Evolutionary conservation across 257 asterid genomes (phyloP).

Genomic region (Mentha longifolia): DNA sequence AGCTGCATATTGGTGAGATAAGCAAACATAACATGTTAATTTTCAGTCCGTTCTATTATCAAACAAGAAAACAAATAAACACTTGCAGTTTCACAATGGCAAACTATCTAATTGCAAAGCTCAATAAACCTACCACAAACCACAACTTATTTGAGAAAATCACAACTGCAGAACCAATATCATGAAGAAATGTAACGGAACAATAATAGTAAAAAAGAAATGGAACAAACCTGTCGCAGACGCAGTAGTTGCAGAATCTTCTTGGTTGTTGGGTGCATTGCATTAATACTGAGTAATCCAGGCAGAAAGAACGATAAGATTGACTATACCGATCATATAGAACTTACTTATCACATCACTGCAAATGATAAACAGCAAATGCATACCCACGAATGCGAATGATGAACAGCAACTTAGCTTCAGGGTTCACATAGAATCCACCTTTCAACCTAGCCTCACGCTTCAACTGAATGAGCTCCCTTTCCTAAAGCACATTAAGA

Average conservation of each 20-base stretch:
- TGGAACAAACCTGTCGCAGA: slow-evolving; percentile 22
- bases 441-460: slow-evolving; percentile 87
- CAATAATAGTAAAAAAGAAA: not conserved
- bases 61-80: not conserved
- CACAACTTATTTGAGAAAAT: not conserved
- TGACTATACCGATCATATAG: slow-evolving; percentile 8
- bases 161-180: not conserved
- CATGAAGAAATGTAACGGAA: not conserved
- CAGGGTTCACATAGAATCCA: slow-evolving; percentile 80
- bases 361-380: not conserved
- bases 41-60: not conserved
- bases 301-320: not conserved
- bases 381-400: slow-evolving; percentile 73
- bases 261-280: slow-evolving; percentile 49
- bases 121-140: not conserved
- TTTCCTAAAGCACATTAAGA: slow-evolving; percentile 44
- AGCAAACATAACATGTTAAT: not conserved
- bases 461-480: slow-evolving; percentile 62
- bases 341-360: not conserved
- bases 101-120: not conserved
- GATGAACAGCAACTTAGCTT: slow-evolving; percentile 68
- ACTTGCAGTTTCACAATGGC: not conserved
- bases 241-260: slow-evolving; percentile 53
- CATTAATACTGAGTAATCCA: slow-evolving; percentile 45
- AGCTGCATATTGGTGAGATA: not conserved